phyloP scores from a whole-genome alignment of 352 stramenopile species.

The Blastocystis sp. region DNA sequence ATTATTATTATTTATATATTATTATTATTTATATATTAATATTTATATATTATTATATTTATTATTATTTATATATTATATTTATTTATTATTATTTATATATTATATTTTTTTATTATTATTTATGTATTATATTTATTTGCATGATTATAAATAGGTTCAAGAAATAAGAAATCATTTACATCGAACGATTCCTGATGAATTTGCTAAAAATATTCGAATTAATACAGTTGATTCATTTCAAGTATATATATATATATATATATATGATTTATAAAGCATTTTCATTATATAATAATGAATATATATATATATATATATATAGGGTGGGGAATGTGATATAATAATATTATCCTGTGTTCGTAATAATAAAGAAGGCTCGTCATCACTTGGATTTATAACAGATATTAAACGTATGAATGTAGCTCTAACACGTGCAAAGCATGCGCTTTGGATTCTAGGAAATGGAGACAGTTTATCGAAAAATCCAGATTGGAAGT shows the following conservation, averaged over 20 bases:
- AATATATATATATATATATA: too few species aligned
- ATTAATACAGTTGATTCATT: conserved; percentile 28
- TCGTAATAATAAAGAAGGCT: neutral
- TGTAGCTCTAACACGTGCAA: conserved; percentile 26
- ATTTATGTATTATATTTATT: conserved; percentile 12
- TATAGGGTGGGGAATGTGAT: conserved; percentile 15
- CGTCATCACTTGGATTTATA: conserved; percentile 8
- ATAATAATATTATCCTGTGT: conserved; percentile 35
- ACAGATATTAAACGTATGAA: conserved; percentile 15
- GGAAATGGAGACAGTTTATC: conserved; percentile 10
- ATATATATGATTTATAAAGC: too few species aligned
- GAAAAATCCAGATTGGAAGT: conserved; percentile 22
- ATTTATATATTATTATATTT: neutral
- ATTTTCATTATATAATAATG: too few species aligned
- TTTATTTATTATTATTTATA: neutral
- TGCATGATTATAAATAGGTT: conserved; percentile 10
- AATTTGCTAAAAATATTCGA: too few species aligned
- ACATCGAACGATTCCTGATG: neutral
- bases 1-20: conserved; percentile 12
- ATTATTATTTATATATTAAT: neutral
- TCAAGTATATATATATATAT: too few species aligned
- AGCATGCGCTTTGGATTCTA: conserved; percentile 28
- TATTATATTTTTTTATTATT: conserved; percentile 4
- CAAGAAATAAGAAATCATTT: neutral
- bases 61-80: neutral